Evolutionary conservation across 208 protist genomes (phyloP), one percentile per base, ranked within the genome.

Genomic region (Crithidia mellificae): DNA sequence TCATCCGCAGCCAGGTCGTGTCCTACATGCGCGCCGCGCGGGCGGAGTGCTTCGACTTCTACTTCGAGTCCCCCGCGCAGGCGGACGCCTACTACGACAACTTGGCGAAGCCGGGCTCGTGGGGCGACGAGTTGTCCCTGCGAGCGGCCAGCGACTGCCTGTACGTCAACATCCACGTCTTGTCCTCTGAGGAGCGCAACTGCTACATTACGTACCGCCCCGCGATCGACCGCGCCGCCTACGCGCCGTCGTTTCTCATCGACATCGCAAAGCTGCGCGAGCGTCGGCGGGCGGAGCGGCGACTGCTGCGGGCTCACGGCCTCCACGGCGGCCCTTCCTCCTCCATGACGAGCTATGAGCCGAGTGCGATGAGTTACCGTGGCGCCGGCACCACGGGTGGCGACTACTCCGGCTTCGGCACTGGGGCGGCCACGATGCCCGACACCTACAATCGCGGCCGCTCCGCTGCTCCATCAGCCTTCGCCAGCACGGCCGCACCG

Each of bases 81-180:
- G 87, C 87, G 2, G 88, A 94, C 63, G 32, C 29, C 1, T 94
- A 96, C 78, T 92, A 88, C 70, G 55, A 57, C 15, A 68, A 80
- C 17, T 41, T 96, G 34, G 72, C 78, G 2, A 78, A 80, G 61
- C 24, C 59, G 32, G 87, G 86, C 14, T 80, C 77, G 24, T 96
- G 91, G 89, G 91, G 91, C 32, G 91, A 96, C 58, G 91, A 96
- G 77, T 71, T 96, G 25, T 92, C 91, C 17, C 74, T 96, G 25
- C 86, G 88, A 24, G 91, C 72, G 6, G 91, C 91, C 29, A 90
- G 83, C 68, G 88, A 96, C 69, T 87, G 83, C 75, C 71, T 96
- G 25, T 87, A 78, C 66, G 71, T 93, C 30, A 93, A 90, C 63
- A 91, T 96, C 41, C 88, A 96, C 67, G 74, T 96, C 41, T 66